These are phyloP conservation scores for Phaeophleospora eucalypticola DNA, from an alignment of 2,329 filamentous ascomycete species.

Conservation along the genomic window DNA sequence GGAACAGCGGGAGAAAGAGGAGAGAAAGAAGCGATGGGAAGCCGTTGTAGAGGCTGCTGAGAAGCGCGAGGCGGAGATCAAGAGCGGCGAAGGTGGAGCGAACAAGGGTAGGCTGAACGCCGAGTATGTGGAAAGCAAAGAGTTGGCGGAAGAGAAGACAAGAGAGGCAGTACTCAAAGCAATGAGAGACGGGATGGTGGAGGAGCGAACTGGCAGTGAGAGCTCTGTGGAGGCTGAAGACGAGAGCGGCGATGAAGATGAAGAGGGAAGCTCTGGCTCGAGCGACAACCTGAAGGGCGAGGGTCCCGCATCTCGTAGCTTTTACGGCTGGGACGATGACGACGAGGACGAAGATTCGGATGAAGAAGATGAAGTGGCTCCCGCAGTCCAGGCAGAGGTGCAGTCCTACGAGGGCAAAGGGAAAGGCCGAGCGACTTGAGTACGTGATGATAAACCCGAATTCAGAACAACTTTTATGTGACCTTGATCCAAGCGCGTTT, in stretches of 20 bases:
- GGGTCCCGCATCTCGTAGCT: constrained; percentile 45
- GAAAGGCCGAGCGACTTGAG: constrained; percentile 33
- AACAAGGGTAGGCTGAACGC: constrained; percentile 64
- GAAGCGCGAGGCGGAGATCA: constrained; percentile 75
- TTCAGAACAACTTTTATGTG: not conserved
- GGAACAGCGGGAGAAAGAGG: constrained; percentile 90
- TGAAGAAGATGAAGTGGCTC: constrained; percentile 31
- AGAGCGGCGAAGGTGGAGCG: constrained; percentile 62
- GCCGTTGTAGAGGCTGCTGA: constrained; percentile 83
- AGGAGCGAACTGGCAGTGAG: constrained; percentile 40
- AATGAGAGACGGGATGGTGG: constrained; percentile 59
- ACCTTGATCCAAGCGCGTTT: too few relatives aligned
- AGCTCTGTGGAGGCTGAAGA: constrained; percentile 44
- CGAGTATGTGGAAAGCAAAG: constrained; percentile 92
- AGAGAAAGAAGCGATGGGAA: constrained; percentile 78
- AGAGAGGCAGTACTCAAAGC: constrained; percentile 68
- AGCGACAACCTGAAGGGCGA: constrained; percentile 32
- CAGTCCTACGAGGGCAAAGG: constrained; percentile 40
- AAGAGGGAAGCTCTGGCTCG: constrained; percentile 27
- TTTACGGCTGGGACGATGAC: constrained; percentile 66
- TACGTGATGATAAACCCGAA: not conserved
- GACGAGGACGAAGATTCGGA: constrained; percentile 47
- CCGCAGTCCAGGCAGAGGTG: constrained; percentile 3
- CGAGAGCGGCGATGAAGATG: constrained; percentile 31
- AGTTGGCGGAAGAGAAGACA: constrained; percentile 81